phyloP scores from a whole-genome alignment of 768 basidiomycete genomes.

The Cubamyces lactineus region DNA sequence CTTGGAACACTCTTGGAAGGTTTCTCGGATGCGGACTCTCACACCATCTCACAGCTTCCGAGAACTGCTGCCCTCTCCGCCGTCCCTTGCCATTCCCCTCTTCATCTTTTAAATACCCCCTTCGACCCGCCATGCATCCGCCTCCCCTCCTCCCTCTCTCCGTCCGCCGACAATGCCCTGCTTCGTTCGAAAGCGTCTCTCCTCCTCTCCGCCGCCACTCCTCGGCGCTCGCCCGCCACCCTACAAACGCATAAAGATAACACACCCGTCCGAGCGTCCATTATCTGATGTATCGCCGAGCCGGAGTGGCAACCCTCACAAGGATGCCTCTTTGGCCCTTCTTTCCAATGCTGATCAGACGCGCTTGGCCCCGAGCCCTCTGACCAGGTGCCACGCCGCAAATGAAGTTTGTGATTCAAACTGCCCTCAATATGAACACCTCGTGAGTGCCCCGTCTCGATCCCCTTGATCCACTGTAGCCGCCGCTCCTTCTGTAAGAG shows the following conservation, averaged over 20 bases:
- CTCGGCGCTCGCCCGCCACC: constrained; percentile 1
- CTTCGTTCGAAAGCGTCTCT: constrained; percentile 12
- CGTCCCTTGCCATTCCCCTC: background rate
- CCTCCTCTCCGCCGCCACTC: background rate
- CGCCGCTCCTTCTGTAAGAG: background rate
- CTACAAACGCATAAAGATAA: constrained; percentile 18
- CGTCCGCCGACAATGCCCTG: constrained; percentile 8
- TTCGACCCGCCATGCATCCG: constrained; percentile 6
- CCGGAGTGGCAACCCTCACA: constrained; percentile 3
- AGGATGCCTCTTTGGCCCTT: background rate
- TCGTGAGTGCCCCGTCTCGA: constrained; percentile 15
- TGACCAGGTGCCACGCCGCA: constrained; percentile 20
- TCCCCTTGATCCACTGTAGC: constrained; percentile 1
- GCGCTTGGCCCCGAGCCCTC: constrained; percentile 12
- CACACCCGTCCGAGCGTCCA: constrained; percentile 4
- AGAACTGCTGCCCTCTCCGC: background rate
- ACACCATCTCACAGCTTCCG: constrained; percentile 26
- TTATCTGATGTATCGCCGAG: constrained; percentile 5
- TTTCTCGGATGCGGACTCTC: constrained; percentile 26
- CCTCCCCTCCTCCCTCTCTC: background rate
- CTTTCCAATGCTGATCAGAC: constrained; percentile 6
- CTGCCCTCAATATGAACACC: constrained; percentile 2
- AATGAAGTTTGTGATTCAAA: constrained; percentile 4
- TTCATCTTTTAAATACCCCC: constrained; percentile 1
- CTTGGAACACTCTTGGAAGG: constrained; percentile 24